Percentiles rank a stretch among this genome's conserved stretches.
Evolutionary conservation across 352 stramenopile species (phyloP).

Genomic region (Globisporangium spiculum): DNA sequence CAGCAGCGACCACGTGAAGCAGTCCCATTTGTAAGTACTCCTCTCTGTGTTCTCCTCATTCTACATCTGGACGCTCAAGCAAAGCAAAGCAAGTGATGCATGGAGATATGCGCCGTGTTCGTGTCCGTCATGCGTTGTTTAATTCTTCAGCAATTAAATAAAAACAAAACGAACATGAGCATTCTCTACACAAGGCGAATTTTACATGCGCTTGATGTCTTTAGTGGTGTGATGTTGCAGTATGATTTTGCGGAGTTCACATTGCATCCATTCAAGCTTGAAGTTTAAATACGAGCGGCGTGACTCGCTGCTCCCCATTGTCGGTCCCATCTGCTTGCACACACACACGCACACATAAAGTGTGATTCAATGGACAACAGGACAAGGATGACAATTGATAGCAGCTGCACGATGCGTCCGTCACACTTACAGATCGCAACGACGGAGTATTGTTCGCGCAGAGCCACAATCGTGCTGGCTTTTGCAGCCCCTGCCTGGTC

Average conservation of each 20-base stretch:
- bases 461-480: slow-evolving; percentile 41
- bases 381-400: neutral
- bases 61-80: neutral
- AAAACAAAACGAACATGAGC: neutral
- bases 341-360: neutral
- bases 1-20: slow-evolving; percentile 14
- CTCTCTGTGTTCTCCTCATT: slow-evolving; percentile 2
- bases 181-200: neutral
- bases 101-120: neutral
- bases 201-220: neutral
- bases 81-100: neutral
- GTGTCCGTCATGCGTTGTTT: neutral
- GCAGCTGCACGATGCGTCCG: neutral
- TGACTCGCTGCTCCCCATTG: slow-evolving; percentile 31
- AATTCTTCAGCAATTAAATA: slow-evolving; percentile 15
- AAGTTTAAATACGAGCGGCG: slow-evolving; percentile 31
- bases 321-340: slow-evolving; percentile 26
- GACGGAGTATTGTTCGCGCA: slow-evolving; percentile 43
- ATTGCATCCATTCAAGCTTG: slow-evolving; percentile 1
- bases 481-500: slow-evolving; percentile 35
- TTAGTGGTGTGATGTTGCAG: neutral
- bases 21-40: slow-evolving; percentile 18
- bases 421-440: slow-evolving; percentile 45
- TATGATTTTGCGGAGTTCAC: neutral
- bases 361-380: neutral